Conservation (phyloP, 768 basidiomycete genomes). For the Baorangia bicolor region DNA sequence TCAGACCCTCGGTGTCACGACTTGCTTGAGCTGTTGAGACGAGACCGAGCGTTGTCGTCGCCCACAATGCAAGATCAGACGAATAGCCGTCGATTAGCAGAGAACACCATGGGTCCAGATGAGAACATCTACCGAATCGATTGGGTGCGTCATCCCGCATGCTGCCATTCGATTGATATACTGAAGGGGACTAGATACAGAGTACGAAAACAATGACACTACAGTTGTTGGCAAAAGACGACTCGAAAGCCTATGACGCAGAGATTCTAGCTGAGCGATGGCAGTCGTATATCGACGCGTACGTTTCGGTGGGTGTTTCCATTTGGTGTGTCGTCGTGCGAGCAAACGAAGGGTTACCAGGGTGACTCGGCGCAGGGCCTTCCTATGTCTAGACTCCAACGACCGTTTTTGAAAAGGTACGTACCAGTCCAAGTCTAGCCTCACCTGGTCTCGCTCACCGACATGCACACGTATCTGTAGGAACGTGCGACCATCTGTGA, state of each 20-base stretch:
- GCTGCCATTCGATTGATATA: neutral
- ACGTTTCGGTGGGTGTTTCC: conserved; percentile 52
- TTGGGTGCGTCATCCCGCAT: conserved; percentile 52
- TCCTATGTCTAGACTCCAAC: conserved; percentile 42
- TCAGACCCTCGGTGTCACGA: conserved; percentile 70
- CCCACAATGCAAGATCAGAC: conserved; percentile 73
- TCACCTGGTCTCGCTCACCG: neutral
- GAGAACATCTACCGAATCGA: conserved; percentile 80
- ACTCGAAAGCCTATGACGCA: conserved; percentile 70
- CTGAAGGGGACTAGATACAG: conserved; percentile 47
- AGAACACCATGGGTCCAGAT: conserved; percentile 70
- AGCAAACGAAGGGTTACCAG: conserved; percentile 34
- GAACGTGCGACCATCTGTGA: conserved; percentile 16
- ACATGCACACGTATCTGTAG: conserved; percentile 7
- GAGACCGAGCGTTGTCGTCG: conserved; percentile 55
- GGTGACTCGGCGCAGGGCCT: conserved; percentile 58
- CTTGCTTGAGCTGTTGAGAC: conserved; percentile 65
- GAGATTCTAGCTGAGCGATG: conserved; percentile 76
- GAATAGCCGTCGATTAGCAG: conserved; percentile 62
- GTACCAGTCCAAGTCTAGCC: conserved; percentile 12
- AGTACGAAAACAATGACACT: conserved; percentile 66
- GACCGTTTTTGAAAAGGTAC: conserved; percentile 69
- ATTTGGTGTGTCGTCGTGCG: neutral
- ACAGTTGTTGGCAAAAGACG: conserved; percentile 79
- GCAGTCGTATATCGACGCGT: conserved; percentile 79